Conservation (phyloP, 495 filamentous ascomycete genomes). For the Ramalina peruviana region DNA sequence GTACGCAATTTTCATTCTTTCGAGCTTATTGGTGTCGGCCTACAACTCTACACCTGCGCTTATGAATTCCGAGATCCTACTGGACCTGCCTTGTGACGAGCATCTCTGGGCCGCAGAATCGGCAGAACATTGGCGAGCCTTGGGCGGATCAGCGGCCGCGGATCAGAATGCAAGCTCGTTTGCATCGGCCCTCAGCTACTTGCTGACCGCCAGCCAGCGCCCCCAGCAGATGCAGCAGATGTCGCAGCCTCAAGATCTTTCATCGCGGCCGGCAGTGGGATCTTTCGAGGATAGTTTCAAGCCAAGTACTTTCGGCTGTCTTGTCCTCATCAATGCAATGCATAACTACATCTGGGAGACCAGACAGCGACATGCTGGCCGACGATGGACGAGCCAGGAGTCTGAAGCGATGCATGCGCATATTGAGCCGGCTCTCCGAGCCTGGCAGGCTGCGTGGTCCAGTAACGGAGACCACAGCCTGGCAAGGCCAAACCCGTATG, state of each 20-base stretch:
- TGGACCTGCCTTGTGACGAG: slow-evolving; percentile 90
- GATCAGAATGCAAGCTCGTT: slow-evolving; percentile 57
- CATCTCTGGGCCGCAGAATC: slow-evolving; percentile 80
- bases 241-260: slow-evolving; percentile 34
- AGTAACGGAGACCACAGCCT: slow-evolving; percentile 75
- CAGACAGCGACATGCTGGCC: slow-evolving; percentile 75
- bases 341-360: slow-evolving; percentile 99
- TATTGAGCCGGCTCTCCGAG: slow-evolving; percentile 85
- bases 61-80: slow-evolving; percentile 84
- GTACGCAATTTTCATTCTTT: slow-evolving; percentile 80
- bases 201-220: slow-evolving; percentile 70
- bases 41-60: slow-evolving; percentile 86
- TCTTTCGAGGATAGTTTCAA: slow-evolving; percentile 51
- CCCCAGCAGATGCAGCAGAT: slow-evolving; percentile 39
- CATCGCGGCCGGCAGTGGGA: slow-evolving; percentile 28
- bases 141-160: slow-evolving; percentile 53
- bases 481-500: slow-evolving; percentile 79
- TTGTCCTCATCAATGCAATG: slow-evolving; percentile 85
- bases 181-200: slow-evolving; percentile 58
- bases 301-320: slow-evolving; percentile 88
- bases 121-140: slow-evolving; percentile 59
- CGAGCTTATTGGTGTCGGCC: slow-evolving; percentile 78
- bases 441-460: slow-evolving; percentile 92
- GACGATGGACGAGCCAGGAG: slow-evolving; percentile 82
- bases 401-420: slow-evolving; percentile 93